Base-by-base conservation (phyloP, 116 monocot species). In the Thalassia testudinum region DNA sequence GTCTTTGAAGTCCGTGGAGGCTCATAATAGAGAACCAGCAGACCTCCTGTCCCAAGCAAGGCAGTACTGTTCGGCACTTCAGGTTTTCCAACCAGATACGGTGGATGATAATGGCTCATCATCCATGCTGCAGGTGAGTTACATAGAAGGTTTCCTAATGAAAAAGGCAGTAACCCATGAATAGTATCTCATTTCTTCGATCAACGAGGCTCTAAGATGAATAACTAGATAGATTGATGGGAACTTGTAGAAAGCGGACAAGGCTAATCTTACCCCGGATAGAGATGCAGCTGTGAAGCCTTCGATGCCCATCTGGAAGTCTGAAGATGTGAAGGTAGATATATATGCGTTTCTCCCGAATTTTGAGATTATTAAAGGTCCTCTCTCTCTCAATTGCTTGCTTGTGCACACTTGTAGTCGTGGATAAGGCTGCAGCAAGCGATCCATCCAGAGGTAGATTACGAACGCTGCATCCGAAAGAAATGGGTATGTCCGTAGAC, bases 341-440 rank as follows among this genome's bases (percentile, higher is more conserved):
- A 25, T 1, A 2, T 20, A 26, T 21, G 47, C 47, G 7, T 17
- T 20, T 5, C 16, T 30, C 1, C 17, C 1, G 12, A 10, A 30
- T 30, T 14, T 59, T 59, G 25, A 29, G 26, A 44, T 50, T 42
- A 21, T 12, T 17, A n/a, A 20, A 20, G 30, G 22, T 10, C 16
- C 24, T 20, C 12, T 52, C 12, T 11, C 8, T 25, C 0, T 47
- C 54, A 11, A 38, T 42, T 43, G 54, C n/a, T 25, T 20, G 11
- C 1, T 62, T 62, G n/a, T n/a, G n/a, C n/a, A n/a, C n/a, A n/a
- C 61, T 40, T 40, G 11, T 40, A 82, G 83, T 79, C 87, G 40
- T 88, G 87, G 82, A 73, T 88, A 63, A 71, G 79, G 82, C 52
- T 87, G 52, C 82, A 82, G 68, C 70, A 79, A 57, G 79, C 87